Evolutionary conservation across 208 protist species (phyloP), one percentile per base, ranked within the genome.

Genomic region (Tritrichomonas foetus): DNA sequence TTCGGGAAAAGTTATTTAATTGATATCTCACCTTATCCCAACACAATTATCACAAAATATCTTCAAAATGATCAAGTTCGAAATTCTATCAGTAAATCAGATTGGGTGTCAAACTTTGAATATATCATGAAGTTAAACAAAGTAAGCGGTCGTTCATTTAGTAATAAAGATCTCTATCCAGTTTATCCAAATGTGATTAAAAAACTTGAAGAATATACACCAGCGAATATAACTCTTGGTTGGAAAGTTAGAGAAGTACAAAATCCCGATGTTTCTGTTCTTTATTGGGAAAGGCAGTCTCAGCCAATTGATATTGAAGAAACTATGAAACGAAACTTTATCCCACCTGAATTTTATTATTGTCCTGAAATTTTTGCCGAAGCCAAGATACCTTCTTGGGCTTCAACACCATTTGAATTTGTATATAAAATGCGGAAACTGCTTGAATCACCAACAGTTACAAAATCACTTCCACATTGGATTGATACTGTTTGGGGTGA

Each of bases 191-290:
- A 13, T 2, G 20, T 89, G 5, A 20, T 57, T 61, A 57, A 20
- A n/a, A 39, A 57, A 39, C 57, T 57, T 47, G 41, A 39, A 33
- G 22, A 49, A 20, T 13, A 53, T 53, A 20, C 47, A 14, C 53
- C 95, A 30, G 94, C n/a, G n/a, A n/a, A 96, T 64, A 84, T 96
- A 36, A 78, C 13, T 53, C n/a, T n/a, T n/a, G 50, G 72, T 16
- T 13, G 27, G 22, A 39, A 64, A 55, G 96, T 94, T 78, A 47
- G 74, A 82, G 41, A 82, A 50, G 3, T 89, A 16, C 13, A 20
- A 57, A 89, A 89, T 3, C 9, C 25, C 9, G n/a, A 89, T n/a
- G 27, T 57, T n/a, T 61, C 30, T 39, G 53, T 22, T 22, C 16
- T 61, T 5, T 22, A 61, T 16, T 61, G 53, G 53, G 53, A 61